These are phyloP conservation scores for Eucalyptus cloeziana DNA, from an alignment of 345 rosid genomes.

Conservation along the genomic window DNA sequence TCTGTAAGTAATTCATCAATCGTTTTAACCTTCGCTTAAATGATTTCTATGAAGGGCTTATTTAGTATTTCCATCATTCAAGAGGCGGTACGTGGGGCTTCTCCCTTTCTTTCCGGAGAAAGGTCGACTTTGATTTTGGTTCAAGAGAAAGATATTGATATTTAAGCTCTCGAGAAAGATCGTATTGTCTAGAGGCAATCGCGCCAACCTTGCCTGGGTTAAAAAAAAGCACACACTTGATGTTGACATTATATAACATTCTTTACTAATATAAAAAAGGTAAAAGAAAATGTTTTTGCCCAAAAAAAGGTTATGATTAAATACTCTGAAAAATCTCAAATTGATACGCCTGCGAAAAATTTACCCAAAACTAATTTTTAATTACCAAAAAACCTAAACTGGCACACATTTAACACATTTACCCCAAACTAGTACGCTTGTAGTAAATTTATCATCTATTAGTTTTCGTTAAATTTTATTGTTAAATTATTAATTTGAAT, in stretches of 20 bases:
- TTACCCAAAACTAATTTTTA: fast-evolving
- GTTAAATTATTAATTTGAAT: too few species aligned
- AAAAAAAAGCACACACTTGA: not conserved
- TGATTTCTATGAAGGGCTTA: not conserved
- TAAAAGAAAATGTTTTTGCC: too few species aligned
- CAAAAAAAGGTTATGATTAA: fast-evolving
- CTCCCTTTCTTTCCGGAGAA: not conserved
- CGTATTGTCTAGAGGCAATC: too few species aligned
- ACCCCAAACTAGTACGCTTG: fast-evolving
- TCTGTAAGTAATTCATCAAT: not conserved
- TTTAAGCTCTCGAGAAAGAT: too few species aligned
- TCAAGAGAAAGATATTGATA: not conserved
- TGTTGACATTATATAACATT: not conserved
- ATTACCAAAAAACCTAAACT: fast-evolving
- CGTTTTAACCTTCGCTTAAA: not conserved
- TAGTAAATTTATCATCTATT: fast-evolving
- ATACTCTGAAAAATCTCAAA: fast-evolving
- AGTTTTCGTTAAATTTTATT: fast-evolving
- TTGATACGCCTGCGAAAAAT: fast-evolving
- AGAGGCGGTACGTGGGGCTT: not conserved
- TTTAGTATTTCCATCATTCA: not conserved
- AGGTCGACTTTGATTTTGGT: not conserved
- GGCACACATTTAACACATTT: fast-evolving
- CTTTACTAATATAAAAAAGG: not conserved
- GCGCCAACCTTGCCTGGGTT: not conserved